phyloP scores from a whole-genome alignment of 2,329 filamentous ascomycete species.

The Cytospora mali region DNA sequence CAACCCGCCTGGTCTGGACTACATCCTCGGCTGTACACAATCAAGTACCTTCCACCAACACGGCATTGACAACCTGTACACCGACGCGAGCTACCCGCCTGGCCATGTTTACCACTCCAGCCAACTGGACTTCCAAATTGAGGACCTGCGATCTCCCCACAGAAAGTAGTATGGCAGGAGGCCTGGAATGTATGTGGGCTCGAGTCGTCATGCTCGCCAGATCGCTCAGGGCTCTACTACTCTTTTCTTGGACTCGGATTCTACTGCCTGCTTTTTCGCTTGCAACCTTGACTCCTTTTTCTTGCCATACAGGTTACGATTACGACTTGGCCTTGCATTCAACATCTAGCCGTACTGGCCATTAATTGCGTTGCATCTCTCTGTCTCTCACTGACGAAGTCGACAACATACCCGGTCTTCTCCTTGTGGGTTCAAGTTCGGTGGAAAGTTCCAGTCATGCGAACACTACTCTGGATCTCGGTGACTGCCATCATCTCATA shows the following conservation, averaged over 20 bases:
- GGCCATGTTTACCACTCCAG: slow-evolving; percentile 72
- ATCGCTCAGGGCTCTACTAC: neutral
- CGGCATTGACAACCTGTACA: slow-evolving; percentile 71
- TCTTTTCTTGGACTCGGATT: neutral
- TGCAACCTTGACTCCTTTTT: neutral
- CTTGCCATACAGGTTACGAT: neutral
- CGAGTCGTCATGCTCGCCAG: neutral
- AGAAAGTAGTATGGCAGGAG: slow-evolving; percentile 22
- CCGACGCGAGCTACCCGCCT: slow-evolving; percentile 65
- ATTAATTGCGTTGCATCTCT: neutral
- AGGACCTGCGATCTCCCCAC: slow-evolving; percentile 52
- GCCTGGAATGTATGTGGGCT: neutral
- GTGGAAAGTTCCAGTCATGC: neutral
- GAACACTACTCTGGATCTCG: neutral
- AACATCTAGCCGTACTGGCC: neutral
- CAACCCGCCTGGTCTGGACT: slow-evolving; percentile 84
- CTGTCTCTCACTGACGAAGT: neutral
- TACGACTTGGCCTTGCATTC: neutral
- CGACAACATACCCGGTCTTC: neutral
- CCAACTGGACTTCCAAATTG: slow-evolving; percentile 62
- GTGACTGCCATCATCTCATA: neutral
- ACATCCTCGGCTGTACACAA: slow-evolving; percentile 79
- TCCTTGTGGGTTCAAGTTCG: neutral
- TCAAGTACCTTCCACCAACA: slow-evolving; percentile 83
- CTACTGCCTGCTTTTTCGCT: neutral